phyloP scores from a whole-genome alignment of 2,329 filamentous ascomycete genomes.

The Penicillium sp. region DNA sequence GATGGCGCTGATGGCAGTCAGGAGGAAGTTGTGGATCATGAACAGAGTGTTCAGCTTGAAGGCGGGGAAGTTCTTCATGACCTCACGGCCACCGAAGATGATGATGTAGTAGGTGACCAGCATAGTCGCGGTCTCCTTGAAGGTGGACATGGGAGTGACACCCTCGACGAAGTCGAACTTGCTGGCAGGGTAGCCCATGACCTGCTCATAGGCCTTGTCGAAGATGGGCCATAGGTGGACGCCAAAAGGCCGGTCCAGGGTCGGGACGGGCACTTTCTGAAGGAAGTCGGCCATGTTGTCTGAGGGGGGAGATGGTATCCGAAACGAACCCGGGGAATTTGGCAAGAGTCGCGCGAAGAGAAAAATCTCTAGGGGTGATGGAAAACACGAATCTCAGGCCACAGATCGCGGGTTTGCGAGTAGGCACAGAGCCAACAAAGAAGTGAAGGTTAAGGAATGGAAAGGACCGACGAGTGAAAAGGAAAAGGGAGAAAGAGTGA shows the following conservation, averaged over 20 bases:
- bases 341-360: constrained; percentile 9
- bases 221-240: constrained; percentile 93
- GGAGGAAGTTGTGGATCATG: constrained; percentile 94
- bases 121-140: constrained; percentile 80
- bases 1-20: constrained; percentile 82
- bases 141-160: constrained; percentile 85
- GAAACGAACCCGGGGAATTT: constrained; percentile 11
- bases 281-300: constrained; percentile 59
- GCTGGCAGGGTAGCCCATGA: constrained; percentile 80
- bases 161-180: constrained; percentile 85
- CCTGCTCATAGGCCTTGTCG: constrained; percentile 78
- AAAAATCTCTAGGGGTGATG: constrained; percentile 19
- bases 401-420: constrained; percentile 11
- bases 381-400: constrained; percentile 7
- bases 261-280: constrained; percentile 67
- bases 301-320: constrained; percentile 11
- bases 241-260: constrained; percentile 90
- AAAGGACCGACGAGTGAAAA: constrained; percentile 49
- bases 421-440: constrained; percentile 55
- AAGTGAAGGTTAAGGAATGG: constrained; percentile 62
- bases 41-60: constrained; percentile 89
- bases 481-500: constrained; percentile 59
- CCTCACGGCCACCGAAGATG: constrained; percentile 89
- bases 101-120: constrained; percentile 89
- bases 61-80: constrained; percentile 85